phyloP scores from a whole-genome alignment of 2,329 filamentous ascomycete genomes.

The Dothistroma septosporum region DNA sequence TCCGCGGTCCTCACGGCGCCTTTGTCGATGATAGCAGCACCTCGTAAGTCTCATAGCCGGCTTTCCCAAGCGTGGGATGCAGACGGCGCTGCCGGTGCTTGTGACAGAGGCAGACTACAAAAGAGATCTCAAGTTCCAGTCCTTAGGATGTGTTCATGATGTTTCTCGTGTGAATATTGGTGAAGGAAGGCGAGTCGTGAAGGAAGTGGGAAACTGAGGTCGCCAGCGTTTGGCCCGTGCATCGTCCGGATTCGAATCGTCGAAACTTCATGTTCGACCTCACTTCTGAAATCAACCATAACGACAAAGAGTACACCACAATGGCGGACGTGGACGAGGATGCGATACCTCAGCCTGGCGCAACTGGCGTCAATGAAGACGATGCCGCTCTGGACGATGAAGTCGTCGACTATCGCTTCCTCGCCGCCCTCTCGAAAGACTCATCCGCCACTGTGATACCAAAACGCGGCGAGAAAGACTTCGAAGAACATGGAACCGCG shows the following conservation, averaged over 20 bases:
- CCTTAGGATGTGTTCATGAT: neutral
- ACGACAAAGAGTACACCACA: neutral
- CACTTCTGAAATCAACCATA: neutral
- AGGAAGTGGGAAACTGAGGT: neutral
- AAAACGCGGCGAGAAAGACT: conserved; percentile 94
- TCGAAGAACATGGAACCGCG: conserved; percentile 84
- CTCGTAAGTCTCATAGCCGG: no score
- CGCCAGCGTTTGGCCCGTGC: neutral
- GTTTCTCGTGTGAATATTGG: no score
- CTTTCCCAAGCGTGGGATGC: no score
- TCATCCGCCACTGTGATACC: conserved; percentile 56
- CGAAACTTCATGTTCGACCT: neutral
- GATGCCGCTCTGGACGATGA: conserved; percentile 74
- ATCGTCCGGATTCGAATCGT: neutral
- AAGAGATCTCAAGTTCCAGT: neutral
- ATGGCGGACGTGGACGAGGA: conserved; percentile 40
- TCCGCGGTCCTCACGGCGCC: no score
- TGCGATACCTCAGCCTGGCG: conserved; percentile 24
- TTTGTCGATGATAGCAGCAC: no score
- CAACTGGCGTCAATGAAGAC: conserved; percentile 62
- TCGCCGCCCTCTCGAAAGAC: conserved; percentile 49
- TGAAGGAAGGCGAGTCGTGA: no score
- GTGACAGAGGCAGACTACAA: no score
- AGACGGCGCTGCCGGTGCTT: no score
- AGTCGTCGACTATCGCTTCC: conserved; percentile 80